Conservation (phyloP, 2,329 filamentous ascomycete genomes). For the Ceratocystis harringtonii region DNA sequence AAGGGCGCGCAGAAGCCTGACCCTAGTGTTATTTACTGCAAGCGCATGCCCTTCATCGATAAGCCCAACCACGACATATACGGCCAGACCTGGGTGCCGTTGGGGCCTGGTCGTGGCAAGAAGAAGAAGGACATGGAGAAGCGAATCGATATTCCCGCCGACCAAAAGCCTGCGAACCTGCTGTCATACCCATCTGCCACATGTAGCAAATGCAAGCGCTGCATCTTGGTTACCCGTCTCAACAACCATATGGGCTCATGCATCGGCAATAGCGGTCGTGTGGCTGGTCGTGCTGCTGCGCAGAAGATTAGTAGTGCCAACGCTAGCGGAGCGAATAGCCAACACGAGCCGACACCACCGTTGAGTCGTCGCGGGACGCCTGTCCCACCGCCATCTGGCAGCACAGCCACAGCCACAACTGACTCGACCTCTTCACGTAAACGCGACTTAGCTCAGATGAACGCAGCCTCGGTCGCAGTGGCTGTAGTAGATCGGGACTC, state of each 20-base stretch:
- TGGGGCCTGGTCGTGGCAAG: slow-evolving; percentile 54
- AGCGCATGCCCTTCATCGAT: slow-evolving; percentile 62
- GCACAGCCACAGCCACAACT: slow-evolving; percentile 26
- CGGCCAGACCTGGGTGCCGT: slow-evolving; percentile 64
- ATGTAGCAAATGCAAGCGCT: slow-evolving; percentile 52
- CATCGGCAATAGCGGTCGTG: slow-evolving; percentile 50
- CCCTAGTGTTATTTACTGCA: slow-evolving; percentile 58
- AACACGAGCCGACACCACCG: slow-evolving; percentile 43
- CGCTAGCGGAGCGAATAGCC: slow-evolving; percentile 30
- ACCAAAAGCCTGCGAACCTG: slow-evolving; percentile 44
- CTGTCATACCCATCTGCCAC: slow-evolving; percentile 50
- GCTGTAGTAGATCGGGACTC: slow-evolving; percentile 29
- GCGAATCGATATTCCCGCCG: slow-evolving; percentile 35
- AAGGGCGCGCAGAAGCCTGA: slow-evolving; percentile 51
- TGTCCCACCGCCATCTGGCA: slow-evolving; percentile 25
- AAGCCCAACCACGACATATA: slow-evolving; percentile 67
- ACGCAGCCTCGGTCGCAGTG: slow-evolving; percentile 33
- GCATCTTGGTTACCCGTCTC: slow-evolving; percentile 48
- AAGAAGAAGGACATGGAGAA: slow-evolving; percentile 66
- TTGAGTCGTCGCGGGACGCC: slow-evolving; percentile 50
- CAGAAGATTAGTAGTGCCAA: slow-evolving; percentile 47
- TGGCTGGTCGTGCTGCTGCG: slow-evolving; percentile 45
- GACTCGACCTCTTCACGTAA: slow-evolving; percentile 39
- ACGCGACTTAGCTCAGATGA: slow-evolving; percentile 39
- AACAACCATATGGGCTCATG: slow-evolving; percentile 56